Conservation (phyloP, 129 eudicot genomes). For the Logfia minima region DNA sequence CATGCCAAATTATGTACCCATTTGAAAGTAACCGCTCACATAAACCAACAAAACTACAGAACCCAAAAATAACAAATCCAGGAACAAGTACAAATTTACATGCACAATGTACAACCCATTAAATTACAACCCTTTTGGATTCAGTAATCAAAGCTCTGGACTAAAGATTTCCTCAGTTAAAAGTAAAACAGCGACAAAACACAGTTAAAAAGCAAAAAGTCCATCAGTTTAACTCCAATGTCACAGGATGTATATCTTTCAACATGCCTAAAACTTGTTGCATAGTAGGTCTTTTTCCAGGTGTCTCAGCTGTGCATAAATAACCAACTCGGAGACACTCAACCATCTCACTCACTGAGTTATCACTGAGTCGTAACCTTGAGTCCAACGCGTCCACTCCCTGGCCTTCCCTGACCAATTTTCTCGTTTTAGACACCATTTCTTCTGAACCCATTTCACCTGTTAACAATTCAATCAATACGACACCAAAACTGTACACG, state of each 20-base stretch:
- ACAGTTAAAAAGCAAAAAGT: conserved; percentile 4
- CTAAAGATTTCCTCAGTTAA: neutral
- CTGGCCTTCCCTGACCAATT: conserved; percentile 54
- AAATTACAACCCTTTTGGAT: conserved; percentile 8
- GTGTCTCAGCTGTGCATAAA: conserved; percentile 80
- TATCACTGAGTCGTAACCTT: conserved; percentile 53
- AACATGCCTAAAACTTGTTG: conserved; percentile 85
- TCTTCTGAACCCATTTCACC: conserved; percentile 49
- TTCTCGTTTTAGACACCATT: conserved; percentile 46
- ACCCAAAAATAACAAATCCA: neutral
- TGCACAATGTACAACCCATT: conserved; percentile 26
- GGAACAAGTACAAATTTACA: conserved; percentile 20
- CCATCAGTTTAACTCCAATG: conserved; percentile 39
- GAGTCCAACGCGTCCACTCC: conserved; percentile 64
- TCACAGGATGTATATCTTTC: conserved; percentile 70
- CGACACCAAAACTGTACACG: conserved; percentile 66
- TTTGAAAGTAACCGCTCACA: conserved; percentile 29
- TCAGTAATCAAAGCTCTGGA: conserved; percentile 18
- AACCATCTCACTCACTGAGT: conserved; percentile 73
- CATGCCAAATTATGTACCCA: conserved; percentile 30
- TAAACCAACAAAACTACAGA: conserved; percentile 26
- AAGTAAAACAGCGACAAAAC: neutral
- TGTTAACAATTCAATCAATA: conserved; percentile 67
- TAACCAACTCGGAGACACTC: conserved; percentile 93
- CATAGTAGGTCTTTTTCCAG: conserved; percentile 86